Base-by-base conservation (phyloP, 768 basidiomycete species). In the Termitomyces eurrhizus region DNA sequence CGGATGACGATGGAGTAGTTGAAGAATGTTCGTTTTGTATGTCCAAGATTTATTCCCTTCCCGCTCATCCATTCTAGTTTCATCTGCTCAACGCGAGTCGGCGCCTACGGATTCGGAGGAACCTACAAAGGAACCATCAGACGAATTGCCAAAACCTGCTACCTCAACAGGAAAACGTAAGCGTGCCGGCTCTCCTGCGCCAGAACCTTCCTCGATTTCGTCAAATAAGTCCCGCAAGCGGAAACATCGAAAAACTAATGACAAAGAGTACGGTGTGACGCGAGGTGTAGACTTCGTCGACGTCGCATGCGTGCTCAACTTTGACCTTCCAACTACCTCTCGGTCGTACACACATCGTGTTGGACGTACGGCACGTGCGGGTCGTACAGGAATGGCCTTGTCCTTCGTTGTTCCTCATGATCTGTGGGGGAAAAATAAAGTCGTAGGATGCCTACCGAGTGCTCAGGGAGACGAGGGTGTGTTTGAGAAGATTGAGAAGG, bases 201-300 rank as follows among this genome's bases (percentile, higher is more conserved):
- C 77, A 2, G 67, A 78, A 48, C 48, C 54, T 33, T 56, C 60
- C n/a, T 66, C 29, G 52, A 74, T 48, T 11, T 52, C 60, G 14
- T 66, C 29, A 53, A 74, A 74, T 16, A 83, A 81, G 64, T 64
- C 75, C n/a, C 74, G 70, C 51, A 88, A 85, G 63, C 80, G 80
- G 41, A 87, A 80, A 73, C 75, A 78, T 55, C 66, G 74, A 69
- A 80, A 83, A 70, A 52, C 58, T 41, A 71, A 75, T 65, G 89
- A 92, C 70, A 86, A 82, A 54, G 93, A 96, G 70, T 98, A 95
- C 65, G 94, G 95, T 39, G 92, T 98, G 52, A 93, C 93, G 1
- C 90, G 97, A 50, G 97, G 97, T 3, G 87, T 98, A 60, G 97
- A 99, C 74, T 99, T 99, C 72, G 83, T 98, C 63, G 92, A 97